Evolutionary conservation across 805 yeast genomes (phyloP), one percentile per base, ranked within the genome.

Genomic region (Yamadazyma philogaea): DNA sequence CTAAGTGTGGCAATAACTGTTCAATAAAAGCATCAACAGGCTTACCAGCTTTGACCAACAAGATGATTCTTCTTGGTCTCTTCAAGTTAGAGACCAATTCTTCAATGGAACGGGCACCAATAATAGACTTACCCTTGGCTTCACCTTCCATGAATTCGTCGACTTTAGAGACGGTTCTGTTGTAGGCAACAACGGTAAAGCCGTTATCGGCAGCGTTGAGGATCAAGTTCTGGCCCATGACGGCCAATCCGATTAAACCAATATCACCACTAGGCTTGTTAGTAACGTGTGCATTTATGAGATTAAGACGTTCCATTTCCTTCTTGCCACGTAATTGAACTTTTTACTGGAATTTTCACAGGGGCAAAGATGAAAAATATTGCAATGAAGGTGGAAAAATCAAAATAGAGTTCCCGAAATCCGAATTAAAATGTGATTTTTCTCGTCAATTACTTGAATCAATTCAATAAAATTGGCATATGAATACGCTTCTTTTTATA

Each of bases 171-270:
- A 83, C 87, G 48, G 98, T 93, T 82, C 99, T 88, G 93, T 91
- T 91, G 85, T 79, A 93, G 49, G 97, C 97, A 62, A 88, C 96
- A 60, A 93, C 98, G 54, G 96, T 88, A 79, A 80, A 91, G 46
- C 97, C 97, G 76, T 91, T 95, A 79, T 91, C 99, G 57, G 99
- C 99, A 63, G 95, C 95, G 73, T 91, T 91, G 56, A 91, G 79
- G 68, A 91, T 88, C 79, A 91, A 77, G 81, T 91, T 91, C 79
- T 87, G 96, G 73, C 99, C 99, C 99, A 91, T 91, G 57, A 91
- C 99, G 84, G 99, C 99, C 80, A 91, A 81, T 68, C 99, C 99
- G 64, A 93, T 90, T 69, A 91, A 87, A 72, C 97, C 99, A 70
- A 91, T 82, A 83, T 91, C 99, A 78, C 91, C 93, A 66, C 87